These are phyloP conservation scores for Heritiera fomes DNA, from an alignment of 345 rosid species.

Conservation along the genomic window DNA sequence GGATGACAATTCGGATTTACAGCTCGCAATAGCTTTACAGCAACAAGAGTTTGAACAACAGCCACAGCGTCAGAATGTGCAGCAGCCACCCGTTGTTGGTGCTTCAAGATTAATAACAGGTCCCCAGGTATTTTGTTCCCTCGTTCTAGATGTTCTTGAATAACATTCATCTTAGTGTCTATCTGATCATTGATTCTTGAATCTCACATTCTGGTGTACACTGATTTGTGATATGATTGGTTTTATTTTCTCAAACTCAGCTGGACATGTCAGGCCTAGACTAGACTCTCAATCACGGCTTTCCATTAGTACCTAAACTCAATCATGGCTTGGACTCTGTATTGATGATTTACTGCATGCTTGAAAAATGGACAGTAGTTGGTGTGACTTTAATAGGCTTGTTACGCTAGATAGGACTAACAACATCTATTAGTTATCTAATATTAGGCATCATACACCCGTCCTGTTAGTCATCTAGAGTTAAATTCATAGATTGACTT, in stretches of 20 bases:
- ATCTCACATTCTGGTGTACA: too few species aligned
- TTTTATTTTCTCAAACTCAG: neutral
- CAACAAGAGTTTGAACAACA: constrained; percentile 96
- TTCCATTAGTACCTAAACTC: neutral
- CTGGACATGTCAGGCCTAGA: neutral
- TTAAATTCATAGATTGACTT: neutral
- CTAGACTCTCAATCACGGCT: neutral
- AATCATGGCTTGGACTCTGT: neutral
- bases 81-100: constrained; percentile 50
- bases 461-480: neutral
- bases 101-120: constrained; percentile 77
- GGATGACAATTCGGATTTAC: constrained; percentile 58
- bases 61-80: constrained; percentile 53
- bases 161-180: neutral
- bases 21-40: constrained; percentile 95
- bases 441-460: neutral
- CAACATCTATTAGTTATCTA: neutral
- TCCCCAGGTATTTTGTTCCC: constrained; percentile 59
- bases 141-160: neutral
- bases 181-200: neutral
- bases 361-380: neutral
- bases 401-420: neutral
- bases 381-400: neutral
- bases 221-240: neutral
- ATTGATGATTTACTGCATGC: neutral